Evolutionary conservation across 108 stramenopile species (phyloP).

Genomic region (Discostella stelligeroides): DNA sequence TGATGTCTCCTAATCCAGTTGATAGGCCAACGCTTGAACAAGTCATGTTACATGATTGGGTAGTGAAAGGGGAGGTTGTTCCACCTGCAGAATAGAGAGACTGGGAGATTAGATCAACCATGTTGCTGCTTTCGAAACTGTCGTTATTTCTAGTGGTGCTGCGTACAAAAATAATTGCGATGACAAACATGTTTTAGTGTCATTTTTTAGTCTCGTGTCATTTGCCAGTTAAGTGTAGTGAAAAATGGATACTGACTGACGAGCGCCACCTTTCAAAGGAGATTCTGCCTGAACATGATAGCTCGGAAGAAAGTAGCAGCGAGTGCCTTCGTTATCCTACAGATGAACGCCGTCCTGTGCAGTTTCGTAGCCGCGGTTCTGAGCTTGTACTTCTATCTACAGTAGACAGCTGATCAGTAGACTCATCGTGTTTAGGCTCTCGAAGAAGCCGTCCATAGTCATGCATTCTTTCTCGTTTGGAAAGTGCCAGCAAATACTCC

Average conservation of each 20-base stretch:
- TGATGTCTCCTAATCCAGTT: conserved; percentile 53
- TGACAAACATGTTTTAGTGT: too few species aligned
- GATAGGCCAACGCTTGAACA: conserved; percentile 56
- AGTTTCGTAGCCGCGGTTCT: background rate
- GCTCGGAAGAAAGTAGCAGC: too few species aligned
- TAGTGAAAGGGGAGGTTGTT: conserved; percentile 42
- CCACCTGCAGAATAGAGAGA: background rate
- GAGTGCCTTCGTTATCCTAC: background rate
- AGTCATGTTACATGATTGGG: conserved; percentile 64
- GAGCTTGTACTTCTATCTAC: background rate
- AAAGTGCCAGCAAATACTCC: conserved; percentile 11
- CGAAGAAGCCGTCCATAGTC: conserved; percentile 16
- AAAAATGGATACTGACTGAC: too few species aligned
- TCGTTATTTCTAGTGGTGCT: too few species aligned
- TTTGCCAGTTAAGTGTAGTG: too few species aligned
- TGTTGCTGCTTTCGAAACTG: too few species aligned
- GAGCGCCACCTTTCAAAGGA: too few species aligned
- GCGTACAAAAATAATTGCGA: too few species aligned
- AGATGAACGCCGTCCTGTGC: background rate
- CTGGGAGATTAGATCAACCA: too few species aligned
- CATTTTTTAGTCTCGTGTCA: too few species aligned
- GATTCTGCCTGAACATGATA: too few species aligned
- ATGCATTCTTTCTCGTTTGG: conserved; percentile 33
- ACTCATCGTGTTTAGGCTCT: background rate
- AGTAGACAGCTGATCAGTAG: background rate